phyloP scores from a whole-genome alignment of 306 rosid genomes.

The Fragaria vesca region DNA sequence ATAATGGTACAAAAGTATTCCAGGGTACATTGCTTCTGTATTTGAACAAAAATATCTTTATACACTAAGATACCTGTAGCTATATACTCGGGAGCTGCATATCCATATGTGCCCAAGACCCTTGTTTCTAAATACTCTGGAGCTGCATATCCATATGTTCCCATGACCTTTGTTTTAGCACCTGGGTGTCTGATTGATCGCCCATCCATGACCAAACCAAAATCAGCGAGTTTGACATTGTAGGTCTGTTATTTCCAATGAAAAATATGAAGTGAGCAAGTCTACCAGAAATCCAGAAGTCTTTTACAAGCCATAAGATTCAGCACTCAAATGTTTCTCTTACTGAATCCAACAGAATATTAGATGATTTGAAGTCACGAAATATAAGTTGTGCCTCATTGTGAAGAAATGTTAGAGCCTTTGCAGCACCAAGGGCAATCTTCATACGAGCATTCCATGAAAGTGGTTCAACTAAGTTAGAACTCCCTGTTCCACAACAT shows the following conservation, averaged over 20 bases:
- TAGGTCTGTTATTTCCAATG: slow-evolving; percentile 46
- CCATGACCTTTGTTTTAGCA: slow-evolving; percentile 89
- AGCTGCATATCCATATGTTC: slow-evolving; percentile 91
- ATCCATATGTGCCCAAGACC: slow-evolving; percentile 95
- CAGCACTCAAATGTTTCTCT: slow-evolving; percentile 17
- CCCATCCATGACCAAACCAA: slow-evolving; percentile 90
- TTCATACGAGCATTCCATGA: slow-evolving; percentile 79
- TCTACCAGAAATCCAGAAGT: slow-evolving; percentile 21
- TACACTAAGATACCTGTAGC: slow-evolving; percentile 70
- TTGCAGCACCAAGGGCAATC: slow-evolving; percentile 91
- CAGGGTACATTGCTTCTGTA: slow-evolving; percentile 9
- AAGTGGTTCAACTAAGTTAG: slow-evolving; percentile 66
- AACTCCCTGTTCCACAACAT: slow-evolving; percentile 53
- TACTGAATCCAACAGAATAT: slow-evolving; percentile 79
- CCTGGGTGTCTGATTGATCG: slow-evolving; percentile 49
- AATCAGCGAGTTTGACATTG: slow-evolving; percentile 78
- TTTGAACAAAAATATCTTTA: background rate
- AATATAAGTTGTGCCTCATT: slow-evolving; percentile 86
- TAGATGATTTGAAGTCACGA: slow-evolving; percentile 83
- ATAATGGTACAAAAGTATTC: background rate
- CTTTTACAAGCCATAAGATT: background rate
- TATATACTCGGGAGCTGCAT: slow-evolving; percentile 94
- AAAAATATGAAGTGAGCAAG: slow-evolving; percentile 10
- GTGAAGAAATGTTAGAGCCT: slow-evolving; percentile 89
- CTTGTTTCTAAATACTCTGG: slow-evolving; percentile 91